A percentile compares a stretch with the other conserved stretches of the same genome.
These are phyloP conservation scores for Schizothecium vesticola DNA, from an alignment of 495 filamentous ascomycete species.

Conservation along the genomic window DNA sequence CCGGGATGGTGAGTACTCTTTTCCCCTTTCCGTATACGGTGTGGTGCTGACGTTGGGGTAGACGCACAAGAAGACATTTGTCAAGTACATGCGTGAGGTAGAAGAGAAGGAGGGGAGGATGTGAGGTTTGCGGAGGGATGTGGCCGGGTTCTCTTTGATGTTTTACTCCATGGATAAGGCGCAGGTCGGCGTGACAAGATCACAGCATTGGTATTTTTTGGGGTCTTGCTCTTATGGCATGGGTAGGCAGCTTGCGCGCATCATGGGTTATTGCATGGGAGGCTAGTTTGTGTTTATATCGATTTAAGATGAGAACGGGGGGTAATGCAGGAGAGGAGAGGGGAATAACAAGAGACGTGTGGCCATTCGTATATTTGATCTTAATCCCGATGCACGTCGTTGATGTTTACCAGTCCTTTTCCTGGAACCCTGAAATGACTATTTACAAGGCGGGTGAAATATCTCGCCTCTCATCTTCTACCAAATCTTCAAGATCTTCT, in stretches of 20 bases:
- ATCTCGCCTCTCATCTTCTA: not conserved
- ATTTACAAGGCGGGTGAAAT: not conserved
- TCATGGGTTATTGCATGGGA: not conserved
- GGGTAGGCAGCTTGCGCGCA: not conserved
- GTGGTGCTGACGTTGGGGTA: slow-evolving; percentile 25
- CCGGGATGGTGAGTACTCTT: slow-evolving; percentile 64
- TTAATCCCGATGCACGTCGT: not conserved
- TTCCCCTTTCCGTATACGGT: not conserved
- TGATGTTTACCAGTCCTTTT: not conserved
- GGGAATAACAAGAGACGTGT: not conserved
- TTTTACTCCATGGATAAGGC: not conserved
- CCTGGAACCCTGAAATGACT: not conserved
- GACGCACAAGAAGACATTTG: slow-evolving; percentile 94
- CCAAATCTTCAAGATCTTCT: not conserved
- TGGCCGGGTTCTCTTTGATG: not conserved
- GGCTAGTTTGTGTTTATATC: not conserved
- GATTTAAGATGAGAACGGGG: not conserved
- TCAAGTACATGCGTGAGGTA: slow-evolving; percentile 82
- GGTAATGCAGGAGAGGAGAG: not conserved
- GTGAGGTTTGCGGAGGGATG: not conserved
- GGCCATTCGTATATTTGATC: not conserved
- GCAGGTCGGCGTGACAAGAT: not conserved
- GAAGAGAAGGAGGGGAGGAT: slow-evolving; percentile 51
- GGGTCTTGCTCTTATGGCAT: not conserved
- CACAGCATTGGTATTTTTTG: not conserved